These are phyloP conservation scores for Oemleria cerasiformis DNA, from an alignment of 306 rosid genomes.

Conservation along the genomic window DNA sequence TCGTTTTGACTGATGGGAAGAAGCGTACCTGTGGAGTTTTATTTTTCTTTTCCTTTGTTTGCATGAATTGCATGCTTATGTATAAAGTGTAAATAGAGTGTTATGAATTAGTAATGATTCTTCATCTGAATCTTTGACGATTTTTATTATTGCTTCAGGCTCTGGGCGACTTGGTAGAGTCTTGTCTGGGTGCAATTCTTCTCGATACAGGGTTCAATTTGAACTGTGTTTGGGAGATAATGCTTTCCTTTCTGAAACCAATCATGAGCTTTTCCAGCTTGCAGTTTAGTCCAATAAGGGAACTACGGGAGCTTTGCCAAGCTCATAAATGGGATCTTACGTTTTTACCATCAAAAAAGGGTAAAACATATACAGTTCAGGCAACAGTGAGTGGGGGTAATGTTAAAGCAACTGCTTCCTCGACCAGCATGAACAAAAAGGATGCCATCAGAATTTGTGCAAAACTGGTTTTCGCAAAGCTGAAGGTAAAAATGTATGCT, in stretches of 20 bases:
- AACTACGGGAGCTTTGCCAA: slow-evolving; percentile 77
- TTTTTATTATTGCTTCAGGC: slow-evolving; percentile 51
- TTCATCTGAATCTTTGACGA: slow-evolving; percentile 11
- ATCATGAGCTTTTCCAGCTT: slow-evolving; percentile 64
- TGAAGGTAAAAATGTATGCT: slow-evolving; percentile 56
- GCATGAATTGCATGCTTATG: background rate
- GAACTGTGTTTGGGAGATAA: slow-evolving; percentile 61
- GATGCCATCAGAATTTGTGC: slow-evolving; percentile 63
- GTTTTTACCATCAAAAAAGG: slow-evolving; percentile 26
- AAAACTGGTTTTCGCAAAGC: slow-evolving; percentile 33
- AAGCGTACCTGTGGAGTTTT: background rate
- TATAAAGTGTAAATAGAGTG: background rate
- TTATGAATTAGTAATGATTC: background rate
- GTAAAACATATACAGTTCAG: slow-evolving; percentile 42
- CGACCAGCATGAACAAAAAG: slow-evolving; percentile 42
- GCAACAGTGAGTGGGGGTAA: slow-evolving; percentile 45
- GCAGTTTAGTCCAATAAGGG: slow-evolving; percentile 79
- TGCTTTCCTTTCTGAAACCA: slow-evolving; percentile 75
- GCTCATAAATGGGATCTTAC: slow-evolving; percentile 39
- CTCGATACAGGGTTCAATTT: slow-evolving; percentile 84
- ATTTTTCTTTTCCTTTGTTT: background rate
- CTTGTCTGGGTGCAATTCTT: slow-evolving; percentile 87
- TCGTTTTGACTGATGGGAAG: background rate
- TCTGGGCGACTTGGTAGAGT: slow-evolving; percentile 88
- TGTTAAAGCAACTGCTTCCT: slow-evolving; percentile 40